phyloP scores from a whole-genome alignment of 139 green algal species.

The Coelastrella sp. region DNA sequence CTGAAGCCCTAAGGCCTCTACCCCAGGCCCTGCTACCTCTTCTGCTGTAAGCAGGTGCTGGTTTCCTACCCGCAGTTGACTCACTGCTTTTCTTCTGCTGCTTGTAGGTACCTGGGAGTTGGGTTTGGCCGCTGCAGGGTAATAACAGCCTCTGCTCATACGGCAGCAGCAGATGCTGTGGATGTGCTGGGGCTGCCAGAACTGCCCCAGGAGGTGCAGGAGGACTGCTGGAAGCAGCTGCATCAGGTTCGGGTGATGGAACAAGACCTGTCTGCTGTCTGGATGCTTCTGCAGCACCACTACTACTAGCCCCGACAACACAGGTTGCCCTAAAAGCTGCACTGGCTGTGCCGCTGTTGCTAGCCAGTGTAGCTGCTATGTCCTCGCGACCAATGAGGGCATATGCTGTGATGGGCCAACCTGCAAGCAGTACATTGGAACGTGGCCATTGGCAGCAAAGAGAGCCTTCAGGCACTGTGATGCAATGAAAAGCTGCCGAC shows the following conservation, averaged over 20 bases:
- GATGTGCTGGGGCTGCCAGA: neutral
- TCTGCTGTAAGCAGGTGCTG: neutral
- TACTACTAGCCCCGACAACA: too few relatives aligned
- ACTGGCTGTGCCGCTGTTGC: constrained; percentile 50
- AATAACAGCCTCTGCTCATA: constrained; percentile 36
- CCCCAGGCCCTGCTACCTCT: constrained; percentile 3
- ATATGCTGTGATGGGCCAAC: constrained; percentile 87
- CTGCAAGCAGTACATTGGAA: too few relatives aligned
- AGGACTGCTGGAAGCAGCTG: neutral
- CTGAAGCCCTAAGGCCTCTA: constrained; percentile 5
- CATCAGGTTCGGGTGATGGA: too few relatives aligned
- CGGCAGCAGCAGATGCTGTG: constrained; percentile 37
- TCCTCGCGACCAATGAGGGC: constrained; percentile 87
- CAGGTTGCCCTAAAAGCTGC: too few relatives aligned
- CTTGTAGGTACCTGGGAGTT: too few relatives aligned
- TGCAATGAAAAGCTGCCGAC: too few relatives aligned
- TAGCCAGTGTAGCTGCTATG: constrained; percentile 78
- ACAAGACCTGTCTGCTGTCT: too few relatives aligned
- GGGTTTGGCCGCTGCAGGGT: constrained; percentile 15
- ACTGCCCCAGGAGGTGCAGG: neutral
- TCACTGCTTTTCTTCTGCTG: too few relatives aligned
- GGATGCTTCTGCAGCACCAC: too few relatives aligned
- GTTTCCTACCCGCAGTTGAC: too few relatives aligned
- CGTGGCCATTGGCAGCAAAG: too few relatives aligned
- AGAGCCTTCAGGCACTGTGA: too few relatives aligned